A percentile compares a stretch with the other conserved stretches of the same genome.
Conservation (phyloP, 345 rosid genomes). For the Balakata baccata region DNA sequence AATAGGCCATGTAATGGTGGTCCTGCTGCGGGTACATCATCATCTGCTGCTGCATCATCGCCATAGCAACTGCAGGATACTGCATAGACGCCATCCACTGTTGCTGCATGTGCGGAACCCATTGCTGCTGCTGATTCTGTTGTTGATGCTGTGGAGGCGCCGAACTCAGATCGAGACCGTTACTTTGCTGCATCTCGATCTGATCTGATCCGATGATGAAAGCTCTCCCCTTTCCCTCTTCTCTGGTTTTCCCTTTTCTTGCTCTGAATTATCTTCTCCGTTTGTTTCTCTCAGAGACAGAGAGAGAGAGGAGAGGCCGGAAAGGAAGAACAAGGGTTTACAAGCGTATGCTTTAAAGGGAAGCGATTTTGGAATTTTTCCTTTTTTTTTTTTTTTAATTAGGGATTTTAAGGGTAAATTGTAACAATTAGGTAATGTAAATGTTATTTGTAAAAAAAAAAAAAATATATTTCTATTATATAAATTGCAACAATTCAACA, state of each 20-base stretch:
- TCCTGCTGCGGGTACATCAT: slow-evolving; percentile 84
- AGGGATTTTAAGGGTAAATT: slow-evolving; percentile 5
- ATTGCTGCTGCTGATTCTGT: slow-evolving; percentile 28
- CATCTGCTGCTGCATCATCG: slow-evolving; percentile 95
- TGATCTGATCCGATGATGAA: slow-evolving; percentile 16
- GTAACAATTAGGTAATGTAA: no score
- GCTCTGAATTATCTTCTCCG: background rate
- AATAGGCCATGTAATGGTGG: slow-evolving; percentile 54
- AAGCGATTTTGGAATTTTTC: slow-evolving; percentile 17
- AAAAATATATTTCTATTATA: no score
- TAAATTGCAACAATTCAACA: no score
- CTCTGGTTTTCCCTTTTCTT: background rate
- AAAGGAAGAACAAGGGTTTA: background rate
- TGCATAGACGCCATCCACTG: slow-evolving; percentile 76
- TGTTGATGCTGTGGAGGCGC: slow-evolving; percentile 32
- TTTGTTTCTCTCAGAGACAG: background rate
- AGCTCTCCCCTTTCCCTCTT: slow-evolving; percentile 7
- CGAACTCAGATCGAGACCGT: slow-evolving; percentile 51
- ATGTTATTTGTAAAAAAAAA: no score
- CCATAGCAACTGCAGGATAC: slow-evolving; percentile 83
- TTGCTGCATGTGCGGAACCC: slow-evolving; percentile 24
- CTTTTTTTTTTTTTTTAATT: background rate
- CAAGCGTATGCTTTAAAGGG: slow-evolving; percentile 26
- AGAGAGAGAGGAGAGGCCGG: slow-evolving; percentile 18
- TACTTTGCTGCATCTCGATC: slow-evolving; percentile 29